These are phyloP conservation scores for Urtica urens DNA, from an alignment of 306 rosid species.

Conservation along the genomic window DNA sequence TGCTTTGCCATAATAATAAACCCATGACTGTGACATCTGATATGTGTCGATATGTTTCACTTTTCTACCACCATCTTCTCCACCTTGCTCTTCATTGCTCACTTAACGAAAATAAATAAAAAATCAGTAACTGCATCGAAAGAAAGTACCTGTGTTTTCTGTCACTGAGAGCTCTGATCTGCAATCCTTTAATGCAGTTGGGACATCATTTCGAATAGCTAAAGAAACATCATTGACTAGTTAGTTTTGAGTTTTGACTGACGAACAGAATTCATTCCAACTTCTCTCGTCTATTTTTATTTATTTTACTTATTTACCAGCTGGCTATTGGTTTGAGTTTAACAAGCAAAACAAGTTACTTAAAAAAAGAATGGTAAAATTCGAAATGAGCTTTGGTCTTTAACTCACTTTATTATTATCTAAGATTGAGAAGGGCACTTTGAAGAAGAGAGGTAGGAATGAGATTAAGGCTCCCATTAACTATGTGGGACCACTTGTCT, in stretches of 20 bases:
- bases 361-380: too few relatives aligned
- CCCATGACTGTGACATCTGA: slow-evolving; percentile 4
- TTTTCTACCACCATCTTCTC: slow-evolving; percentile 1
- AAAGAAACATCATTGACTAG: background rate
- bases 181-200: slow-evolving; percentile 6
- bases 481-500: background rate
- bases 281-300: too few relatives aligned
- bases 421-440: background rate
- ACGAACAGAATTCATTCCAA: background rate
- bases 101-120: background rate
- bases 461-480: background rate
- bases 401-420: background rate
- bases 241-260: slow-evolving; percentile 3
- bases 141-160: background rate
- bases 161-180: slow-evolving; percentile 10
- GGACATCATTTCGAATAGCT: background rate
- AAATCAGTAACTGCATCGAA: background rate
- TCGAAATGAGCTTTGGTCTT: too few relatives aligned
- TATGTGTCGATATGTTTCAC: slow-evolving; percentile 14
- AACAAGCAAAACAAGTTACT: too few relatives aligned
- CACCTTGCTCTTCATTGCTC: too few relatives aligned
- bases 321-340: too few relatives aligned
- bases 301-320: too few relatives aligned
- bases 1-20: slow-evolving; percentile 1
- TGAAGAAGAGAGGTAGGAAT: background rate